Percentiles rank a stretch among this genome's conserved stretches.
These are phyloP conservation scores for Crucihimalaya himalaica DNA, from an alignment of 345 rosid species.

Conservation along the genomic window DNA sequence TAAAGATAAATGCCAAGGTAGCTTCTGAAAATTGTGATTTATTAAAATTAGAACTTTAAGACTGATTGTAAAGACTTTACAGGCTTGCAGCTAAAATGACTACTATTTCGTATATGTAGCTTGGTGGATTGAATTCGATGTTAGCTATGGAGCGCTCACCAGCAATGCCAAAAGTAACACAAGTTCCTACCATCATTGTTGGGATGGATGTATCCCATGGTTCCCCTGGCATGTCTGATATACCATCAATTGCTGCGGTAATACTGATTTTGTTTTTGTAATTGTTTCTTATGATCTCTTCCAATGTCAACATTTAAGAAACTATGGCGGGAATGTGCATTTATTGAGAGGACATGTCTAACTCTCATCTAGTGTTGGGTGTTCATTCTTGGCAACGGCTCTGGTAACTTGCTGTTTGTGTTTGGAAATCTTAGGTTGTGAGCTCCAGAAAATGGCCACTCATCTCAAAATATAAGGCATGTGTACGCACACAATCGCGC, in stretches of 20 bases:
- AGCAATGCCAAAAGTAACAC: conserved; percentile 65
- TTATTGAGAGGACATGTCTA: neutral
- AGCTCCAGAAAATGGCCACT: conserved; percentile 90
- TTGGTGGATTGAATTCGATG: conserved; percentile 86
- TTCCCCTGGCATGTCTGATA: conserved; percentile 82
- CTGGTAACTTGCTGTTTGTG: conserved; percentile 2
- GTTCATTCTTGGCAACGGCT: neutral
- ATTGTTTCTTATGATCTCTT: neutral
- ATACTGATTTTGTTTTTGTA: conserved; percentile 18
- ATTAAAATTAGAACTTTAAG: neutral
- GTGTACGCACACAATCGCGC: conserved; percentile 85
- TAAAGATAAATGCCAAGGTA: conserved; percentile 96
- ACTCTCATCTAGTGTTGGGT: neutral
- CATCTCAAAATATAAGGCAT: conserved; percentile 82
- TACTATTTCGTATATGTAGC: conserved; percentile 46
- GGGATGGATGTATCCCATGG: conserved; percentile 99
- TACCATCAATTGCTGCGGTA: conserved; percentile 97
- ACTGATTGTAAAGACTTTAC: conserved; percentile 6
- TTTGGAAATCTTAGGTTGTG: conserved; percentile 50
- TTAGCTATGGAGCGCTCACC: conserved; percentile 68
- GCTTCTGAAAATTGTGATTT: neutral
- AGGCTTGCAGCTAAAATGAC: neutral
- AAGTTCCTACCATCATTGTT: conserved; percentile 78
- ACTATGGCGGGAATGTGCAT: too few relatives aligned
- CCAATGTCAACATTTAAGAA: neutral